Evolutionary conservation across 176 grass and related monocot genomes (phyloP), one percentile per base, ranked within the genome.

Genomic region (Bromus sterilis): DNA sequence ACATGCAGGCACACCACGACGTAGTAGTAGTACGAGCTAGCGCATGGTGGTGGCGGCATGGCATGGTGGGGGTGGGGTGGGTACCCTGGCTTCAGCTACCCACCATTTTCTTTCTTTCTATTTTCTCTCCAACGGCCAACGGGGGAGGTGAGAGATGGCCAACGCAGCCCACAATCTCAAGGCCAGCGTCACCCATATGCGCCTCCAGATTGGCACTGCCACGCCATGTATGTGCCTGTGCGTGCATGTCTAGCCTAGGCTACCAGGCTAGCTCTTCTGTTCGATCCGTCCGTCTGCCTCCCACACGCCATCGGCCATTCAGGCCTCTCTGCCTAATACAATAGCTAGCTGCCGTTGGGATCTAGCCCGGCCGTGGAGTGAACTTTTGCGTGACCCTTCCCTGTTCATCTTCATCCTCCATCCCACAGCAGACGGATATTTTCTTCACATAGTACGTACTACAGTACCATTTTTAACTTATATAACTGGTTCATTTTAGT

Each of bases 111-210:
- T 82, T 23, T 25, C 2, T 2, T 0, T 28, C 37, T 56, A 3
- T 9, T 16, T 16, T 57, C n/a, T 74, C 24, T 28, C 16, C 35
- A 61, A 46, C 6, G 18, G 14, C 60, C 30, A 6, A 6, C 59
- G 30, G 61, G 46, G 73, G 30, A 30, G 46, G 73, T 59, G 57
- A 61, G 26, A 20, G 59, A 33, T 41, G 4, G 23, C 30, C 9
- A 51, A 78, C 86, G 80, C 86, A 64, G 56, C 55, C 74, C 74
- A 64, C 80, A 71, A 64, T 32, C 56, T 18, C 13, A 3, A 18
- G 33, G 80, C 34, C 75, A 79, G 86, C 75, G 31, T 83, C 57
- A 57, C 40, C 86, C 86, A 83, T 88, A 63, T 83, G 79, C 69
- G 28, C 1, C 2, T 81, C 61, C 78, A 60, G 56, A 79, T 28